Conservation (phyloP, 1,139 yeast species). For the Zhuliangozyma parablackwelliae region DNA sequence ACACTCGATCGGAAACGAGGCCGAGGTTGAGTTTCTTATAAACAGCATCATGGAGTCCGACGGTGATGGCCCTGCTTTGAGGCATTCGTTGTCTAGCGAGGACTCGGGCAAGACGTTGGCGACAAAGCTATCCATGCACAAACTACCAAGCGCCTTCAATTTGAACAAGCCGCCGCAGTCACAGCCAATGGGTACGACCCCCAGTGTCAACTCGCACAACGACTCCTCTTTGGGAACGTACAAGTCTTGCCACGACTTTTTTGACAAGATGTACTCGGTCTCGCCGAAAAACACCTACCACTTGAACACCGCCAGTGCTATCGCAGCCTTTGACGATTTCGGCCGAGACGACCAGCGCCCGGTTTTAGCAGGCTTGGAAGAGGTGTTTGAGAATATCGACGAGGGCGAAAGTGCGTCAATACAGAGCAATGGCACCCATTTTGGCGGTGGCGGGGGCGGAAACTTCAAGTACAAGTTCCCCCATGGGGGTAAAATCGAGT, state of each 20-base stretch:
- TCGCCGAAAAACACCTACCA: conserved; percentile 40
- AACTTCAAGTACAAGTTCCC: conserved; percentile 20
- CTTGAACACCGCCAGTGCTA: conserved; percentile 29
- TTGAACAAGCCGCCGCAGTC: conserved; percentile 1
- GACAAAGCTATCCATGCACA: conserved; percentile 7
- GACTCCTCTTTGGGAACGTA: conserved; percentile 4
- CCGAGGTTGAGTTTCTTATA: conserved; percentile 8
- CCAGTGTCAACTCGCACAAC: conserved; percentile 1
- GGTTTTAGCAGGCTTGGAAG: neutral
- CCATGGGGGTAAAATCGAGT: conserved; percentile 19
- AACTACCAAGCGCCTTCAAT: conserved; percentile 10
- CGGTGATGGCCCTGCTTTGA: neutral
- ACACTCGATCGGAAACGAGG: conserved; percentile 3
- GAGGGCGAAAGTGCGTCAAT: conserved; percentile 6
- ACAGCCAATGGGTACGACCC: conserved; percentile 4
- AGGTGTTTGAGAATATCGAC: conserved; percentile 6
- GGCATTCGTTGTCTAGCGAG: conserved; percentile 9
- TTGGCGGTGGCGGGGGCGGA: conserved; percentile 28
- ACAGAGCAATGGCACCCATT: conserved; percentile 13
- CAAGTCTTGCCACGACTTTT: conserved; percentile 24
- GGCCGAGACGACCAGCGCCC: neutral
- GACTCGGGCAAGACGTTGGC: conserved; percentile 10
- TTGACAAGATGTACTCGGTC: conserved; percentile 36
- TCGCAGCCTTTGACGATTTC: conserved; percentile 15
- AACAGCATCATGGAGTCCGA: conserved; percentile 1